A percentile compares a stretch with the other conserved stretches of the same genome.
These are phyloP conservation scores for Phytophthora quininea DNA, from an alignment of 352 stramenopile genomes.

Conservation along the genomic window DNA sequence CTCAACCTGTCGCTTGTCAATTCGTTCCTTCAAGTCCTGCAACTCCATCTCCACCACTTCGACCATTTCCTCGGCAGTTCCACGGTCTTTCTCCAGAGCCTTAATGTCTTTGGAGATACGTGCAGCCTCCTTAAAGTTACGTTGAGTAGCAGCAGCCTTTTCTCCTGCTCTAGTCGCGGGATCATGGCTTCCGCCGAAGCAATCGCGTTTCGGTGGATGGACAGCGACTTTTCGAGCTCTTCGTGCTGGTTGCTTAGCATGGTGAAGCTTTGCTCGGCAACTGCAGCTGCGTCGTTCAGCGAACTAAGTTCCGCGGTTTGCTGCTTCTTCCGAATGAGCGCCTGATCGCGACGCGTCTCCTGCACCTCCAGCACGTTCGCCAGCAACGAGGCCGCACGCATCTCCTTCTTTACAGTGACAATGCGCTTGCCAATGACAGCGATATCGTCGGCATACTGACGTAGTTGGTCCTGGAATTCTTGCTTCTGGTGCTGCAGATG, in stretches of 20 bases:
- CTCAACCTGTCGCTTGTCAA: slow-evolving; percentile 69
- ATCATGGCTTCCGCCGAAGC: slow-evolving; percentile 83
- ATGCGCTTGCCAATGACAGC: slow-evolving; percentile 68
- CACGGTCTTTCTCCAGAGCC: slow-evolving; percentile 82
- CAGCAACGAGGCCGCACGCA: slow-evolving; percentile 68
- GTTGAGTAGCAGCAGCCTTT: slow-evolving; percentile 75
- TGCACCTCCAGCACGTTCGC: slow-evolving; percentile 74
- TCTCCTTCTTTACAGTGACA: slow-evolving; percentile 64
- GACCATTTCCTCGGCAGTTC: slow-evolving; percentile 81
- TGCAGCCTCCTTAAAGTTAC: slow-evolving; percentile 89
- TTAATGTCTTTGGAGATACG: slow-evolving; percentile 90
- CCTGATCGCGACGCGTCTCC: slow-evolving; percentile 70
- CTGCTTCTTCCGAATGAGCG: slow-evolving; percentile 74
- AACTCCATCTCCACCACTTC: slow-evolving; percentile 86
- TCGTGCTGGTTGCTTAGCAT: slow-evolving; percentile 79
- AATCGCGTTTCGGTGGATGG: slow-evolving; percentile 80
- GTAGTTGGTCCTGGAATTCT: slow-evolving; percentile 59
- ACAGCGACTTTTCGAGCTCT: slow-evolving; percentile 76
- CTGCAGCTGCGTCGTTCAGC: slow-evolving; percentile 66
- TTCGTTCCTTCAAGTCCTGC: slow-evolving; percentile 75
- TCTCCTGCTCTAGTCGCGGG: slow-evolving; percentile 78
- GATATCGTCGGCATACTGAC: slow-evolving; percentile 57
- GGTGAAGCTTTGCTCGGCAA: slow-evolving; percentile 77
- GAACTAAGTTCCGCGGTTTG: slow-evolving; percentile 73
- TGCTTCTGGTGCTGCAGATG: slow-evolving; percentile 63